Evolutionary conservation across 106 monocot species (phyloP), one percentile per base, ranked within the genome.

Genomic region (Hemerocallis citrina): DNA sequence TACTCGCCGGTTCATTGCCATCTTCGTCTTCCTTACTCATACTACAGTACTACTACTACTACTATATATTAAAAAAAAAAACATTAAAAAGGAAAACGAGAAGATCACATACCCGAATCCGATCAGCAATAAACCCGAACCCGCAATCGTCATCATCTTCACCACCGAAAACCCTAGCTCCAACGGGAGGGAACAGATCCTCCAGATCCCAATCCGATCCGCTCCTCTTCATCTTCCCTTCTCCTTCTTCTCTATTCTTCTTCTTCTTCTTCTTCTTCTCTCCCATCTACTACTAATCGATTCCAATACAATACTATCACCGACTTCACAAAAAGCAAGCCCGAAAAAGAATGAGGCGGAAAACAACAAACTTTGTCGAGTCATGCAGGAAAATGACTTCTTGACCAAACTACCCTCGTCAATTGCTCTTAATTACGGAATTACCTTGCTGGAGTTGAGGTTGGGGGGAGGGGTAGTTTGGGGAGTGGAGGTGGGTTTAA

Each of bases 171-270:
- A 22, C 24, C 47, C 49, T 5, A 27, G 52, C 55, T 19, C 44
- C 34, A n/a, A 48, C 68, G 4, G 59, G 68, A 44, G 46, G 5
- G 11, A 58, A 13, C 25, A 68, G 6, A 34, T 68, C 68, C 0
- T 59, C 68, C 22, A 68, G 34, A 68, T 68, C 68, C 68, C 68
- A 68, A 10, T 68, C 68, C 1, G 58, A 58, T 34, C 35, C 34
- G 46, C 58, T 34, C 36, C 59, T 68, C 48, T 68, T 68, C 68
- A 59, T 68, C 48, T 27, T 21, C 34, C 29, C 9, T 33, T 32
- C 36, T 25, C n/a, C 57, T 32, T 7, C 34, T 0, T 19, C 54
- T 28, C 49, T n/a, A n/a, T n/a, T n/a, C n/a, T n/a, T n/a, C n/a
- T n/a, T n/a, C n/a, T n/a, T n/a, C n/a, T n/a, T n/a, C n/a, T n/a